Base-by-base conservation (phyloP, 768 basidiomycete genomes). In the Leccinum ochraceum region DNA sequence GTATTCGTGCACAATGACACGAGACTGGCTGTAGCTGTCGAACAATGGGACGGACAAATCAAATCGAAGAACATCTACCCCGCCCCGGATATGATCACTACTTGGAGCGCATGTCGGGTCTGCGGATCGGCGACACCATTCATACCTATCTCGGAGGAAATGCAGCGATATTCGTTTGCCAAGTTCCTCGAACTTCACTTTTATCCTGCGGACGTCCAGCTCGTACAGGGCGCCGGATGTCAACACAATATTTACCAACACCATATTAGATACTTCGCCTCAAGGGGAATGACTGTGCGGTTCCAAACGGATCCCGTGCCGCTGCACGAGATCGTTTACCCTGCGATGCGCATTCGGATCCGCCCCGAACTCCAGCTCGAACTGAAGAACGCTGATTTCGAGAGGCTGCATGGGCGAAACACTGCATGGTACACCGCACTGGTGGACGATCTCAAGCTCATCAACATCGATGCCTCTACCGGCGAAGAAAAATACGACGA, bases 181-280 rank as follows among this genome's bases (percentile, higher is more conserved):
- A 95, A 97, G 67, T 98, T 96, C 73, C 83, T 99, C 30, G 96
- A 99, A 71, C 85, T 96, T 28, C 91, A 94, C 70, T 98, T 98
- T 74, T 97, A 98, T 75, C 95, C 94, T 32, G 86, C 93, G 36
- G 86, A 92, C 63, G 87, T 95, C 68, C 82, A 86, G 67, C 79
- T 93, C 53, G 86, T 93, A n/a, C 89, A 87, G 67, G 93, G 91
- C 9, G 92, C 94, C 34, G 89, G 88, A 4, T 98, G 97, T 70
- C 84, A 89, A 58, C 97, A 99, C 75, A 97, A 98, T 71, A 92
- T 95, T 60, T 96, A 94, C 69, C 86, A 89, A 61, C 88, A 95
- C 67, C 95, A 98, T 67, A 86, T 93, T 58, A 89, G 96, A 54
- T 98, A 92, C 74, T 97, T 98, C 71, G 89, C 89, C 5, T 83